A percentile compares a stretch with the other conserved stretches of the same genome.
phyloP scores from a whole-genome alignment of 2,329 filamentous ascomycete genomes.

The Cladorrhinum sp. region DNA sequence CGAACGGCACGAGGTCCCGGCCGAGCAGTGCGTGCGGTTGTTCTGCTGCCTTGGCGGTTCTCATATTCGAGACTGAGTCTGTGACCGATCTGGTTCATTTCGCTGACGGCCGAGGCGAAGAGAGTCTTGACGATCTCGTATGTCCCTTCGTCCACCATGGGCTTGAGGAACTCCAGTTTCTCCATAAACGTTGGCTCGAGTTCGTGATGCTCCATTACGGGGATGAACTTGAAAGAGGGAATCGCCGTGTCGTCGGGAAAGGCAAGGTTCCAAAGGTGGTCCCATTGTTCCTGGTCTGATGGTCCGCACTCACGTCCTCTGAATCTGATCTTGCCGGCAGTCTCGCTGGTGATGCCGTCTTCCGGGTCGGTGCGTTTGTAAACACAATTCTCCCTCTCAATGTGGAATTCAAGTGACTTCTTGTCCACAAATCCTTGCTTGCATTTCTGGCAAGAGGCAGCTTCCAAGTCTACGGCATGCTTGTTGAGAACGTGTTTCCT shows the following conservation, averaged over 20 bases:
- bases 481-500: constrained; percentile 9
- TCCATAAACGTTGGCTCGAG: neutral
- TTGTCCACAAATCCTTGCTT: neutral
- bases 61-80: neutral
- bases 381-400: neutral
- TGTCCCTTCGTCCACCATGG: neutral
- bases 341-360: constrained; percentile 2
- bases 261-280: constrained; percentile 1
- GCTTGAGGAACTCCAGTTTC: constrained; percentile 2
- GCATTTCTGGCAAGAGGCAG: neutral
- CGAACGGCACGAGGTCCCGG: neutral
- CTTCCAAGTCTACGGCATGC: neutral
- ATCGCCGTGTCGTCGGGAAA: constrained; percentile 2
- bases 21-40: neutral
- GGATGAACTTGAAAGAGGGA: neutral
- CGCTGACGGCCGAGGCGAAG: constrained; percentile 1
- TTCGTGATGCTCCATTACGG: constrained; percentile 5
- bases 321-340: neutral
- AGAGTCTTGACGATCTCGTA: neutral
- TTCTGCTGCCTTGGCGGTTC: neutral
- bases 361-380: constrained; percentile 2
- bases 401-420: neutral
- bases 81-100: neutral
- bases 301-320: constrained; percentile 4
- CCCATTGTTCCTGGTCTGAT: constrained; percentile 7